Percentiles rank a stretch among this genome's conserved stretches.
Conservation (phyloP, 768 basidiomycete genomes). For the Clavulina sp. region DNA sequence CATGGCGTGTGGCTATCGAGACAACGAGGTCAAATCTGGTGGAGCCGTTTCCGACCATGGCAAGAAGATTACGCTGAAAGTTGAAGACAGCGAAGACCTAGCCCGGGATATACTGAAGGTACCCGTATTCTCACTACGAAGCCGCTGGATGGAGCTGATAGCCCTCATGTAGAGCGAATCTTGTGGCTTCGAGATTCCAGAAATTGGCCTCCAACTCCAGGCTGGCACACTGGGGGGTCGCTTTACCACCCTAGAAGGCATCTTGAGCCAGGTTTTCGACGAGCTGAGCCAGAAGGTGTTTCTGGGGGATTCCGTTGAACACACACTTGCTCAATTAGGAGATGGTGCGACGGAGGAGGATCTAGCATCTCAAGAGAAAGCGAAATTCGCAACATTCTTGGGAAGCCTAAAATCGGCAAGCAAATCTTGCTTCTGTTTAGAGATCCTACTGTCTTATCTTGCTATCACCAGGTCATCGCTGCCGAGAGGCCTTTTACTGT, state of each 20-base stretch:
- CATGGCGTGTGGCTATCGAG: conserved; percentile 84
- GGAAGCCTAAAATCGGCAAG: conserved; percentile 53
- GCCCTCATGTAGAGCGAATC: conserved; percentile 59
- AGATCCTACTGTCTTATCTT: neutral
- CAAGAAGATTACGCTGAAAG: conserved; percentile 72
- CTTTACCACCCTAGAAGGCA: conserved; percentile 94
- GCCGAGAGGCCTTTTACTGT: conserved; percentile 73
- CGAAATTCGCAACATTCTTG: conserved; percentile 61
- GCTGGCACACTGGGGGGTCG: conserved; percentile 91
- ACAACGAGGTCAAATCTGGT: conserved; percentile 96
- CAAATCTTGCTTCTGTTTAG: neutral
- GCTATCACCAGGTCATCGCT: conserved; percentile 63
- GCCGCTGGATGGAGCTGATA: neutral
- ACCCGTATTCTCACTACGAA: conserved; percentile 6
- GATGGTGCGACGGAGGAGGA: no score
- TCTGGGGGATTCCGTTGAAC: conserved; percentile 13
- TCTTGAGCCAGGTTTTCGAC: conserved; percentile 85
- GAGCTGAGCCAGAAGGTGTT: conserved; percentile 84
- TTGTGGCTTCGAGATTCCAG: conserved; percentile 75
- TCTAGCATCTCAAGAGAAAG: conserved; percentile 11
- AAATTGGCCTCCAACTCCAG: conserved; percentile 82
- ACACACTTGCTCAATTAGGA: no score
- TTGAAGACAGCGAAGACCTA: conserved; percentile 84
- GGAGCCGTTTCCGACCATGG: conserved; percentile 76
- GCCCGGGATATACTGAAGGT: conserved; percentile 91